Evolutionary conservation across 495 filamentous ascomycete species (phyloP).

Genomic region (Elasticomyces elasticus): DNA sequence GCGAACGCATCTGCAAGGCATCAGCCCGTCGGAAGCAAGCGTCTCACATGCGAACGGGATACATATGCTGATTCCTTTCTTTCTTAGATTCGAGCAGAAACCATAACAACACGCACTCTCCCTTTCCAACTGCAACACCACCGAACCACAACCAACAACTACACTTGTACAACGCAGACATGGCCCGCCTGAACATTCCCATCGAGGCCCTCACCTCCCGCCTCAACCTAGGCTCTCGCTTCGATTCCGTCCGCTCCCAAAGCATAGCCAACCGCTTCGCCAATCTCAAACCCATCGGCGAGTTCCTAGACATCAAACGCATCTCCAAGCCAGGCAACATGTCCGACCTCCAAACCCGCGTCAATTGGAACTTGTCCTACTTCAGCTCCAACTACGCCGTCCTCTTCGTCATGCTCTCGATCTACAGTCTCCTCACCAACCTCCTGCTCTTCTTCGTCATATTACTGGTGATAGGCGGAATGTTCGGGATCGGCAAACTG

Average conservation of each 20-base stretch:
- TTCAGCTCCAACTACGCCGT: slow-evolving; percentile 98
- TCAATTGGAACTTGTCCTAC: slow-evolving; percentile 94
- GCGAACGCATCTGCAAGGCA: no score
- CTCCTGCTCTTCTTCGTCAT: slow-evolving; percentile 78
- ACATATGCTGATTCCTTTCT: neutral
- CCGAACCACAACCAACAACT: no score
- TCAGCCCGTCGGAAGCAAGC: neutral
- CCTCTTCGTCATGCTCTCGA: slow-evolving; percentile 85
- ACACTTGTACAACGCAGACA: slow-evolving; percentile 31
- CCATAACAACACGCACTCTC: no score
- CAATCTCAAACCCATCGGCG: slow-evolving; percentile 81
- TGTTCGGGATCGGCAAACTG: slow-evolving; percentile 83
- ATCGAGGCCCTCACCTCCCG: slow-evolving; percentile 84
- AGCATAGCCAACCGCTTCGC: slow-evolving; percentile 73
- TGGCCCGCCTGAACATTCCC: slow-evolving; percentile 86
- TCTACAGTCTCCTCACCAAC: slow-evolving; percentile 91
- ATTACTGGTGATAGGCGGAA: slow-evolving; percentile 67
- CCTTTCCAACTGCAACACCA: no score
- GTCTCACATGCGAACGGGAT: neutral
- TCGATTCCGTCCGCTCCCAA: slow-evolving; percentile 67
- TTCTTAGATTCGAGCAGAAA: no score
- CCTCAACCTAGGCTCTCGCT: slow-evolving; percentile 66
- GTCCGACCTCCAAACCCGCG: slow-evolving; percentile 77
- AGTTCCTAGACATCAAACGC: slow-evolving; percentile 93
- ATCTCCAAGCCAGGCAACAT: slow-evolving; percentile 89